A percentile compares a stretch with the other conserved stretches of the same genome.
Conservation (phyloP, 148 eudicot genomes). For the Hydrangea macrophylla region DNA sequence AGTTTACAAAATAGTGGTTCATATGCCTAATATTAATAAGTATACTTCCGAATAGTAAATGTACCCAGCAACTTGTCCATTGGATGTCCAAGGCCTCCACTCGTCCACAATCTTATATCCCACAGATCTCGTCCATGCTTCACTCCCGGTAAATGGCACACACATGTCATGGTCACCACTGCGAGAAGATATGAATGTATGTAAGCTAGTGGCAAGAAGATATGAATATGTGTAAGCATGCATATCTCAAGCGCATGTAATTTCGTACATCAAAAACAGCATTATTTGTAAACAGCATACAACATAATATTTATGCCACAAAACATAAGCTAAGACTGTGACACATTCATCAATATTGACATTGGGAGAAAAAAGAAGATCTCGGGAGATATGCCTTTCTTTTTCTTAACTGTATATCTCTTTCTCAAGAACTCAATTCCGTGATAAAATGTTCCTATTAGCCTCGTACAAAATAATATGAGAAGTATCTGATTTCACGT, state of each 20-base stretch:
- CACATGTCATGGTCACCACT: conserved; percentile 99
- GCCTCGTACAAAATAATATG: too few species aligned
- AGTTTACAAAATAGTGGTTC: too few species aligned
- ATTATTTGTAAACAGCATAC: background rate
- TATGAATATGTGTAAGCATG: background rate
- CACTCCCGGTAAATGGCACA: conserved; percentile 89
- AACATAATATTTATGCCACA: background rate
- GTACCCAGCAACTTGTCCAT: conserved; percentile 86
- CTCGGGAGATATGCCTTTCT: too few species aligned
- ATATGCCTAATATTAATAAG: too few species aligned
- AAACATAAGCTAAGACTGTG: background rate
- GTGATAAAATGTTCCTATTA: too few species aligned
- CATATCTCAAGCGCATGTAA: too few species aligned
- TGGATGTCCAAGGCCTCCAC: conserved; percentile 81
- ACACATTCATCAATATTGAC: background rate
- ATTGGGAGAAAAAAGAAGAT: too few species aligned
- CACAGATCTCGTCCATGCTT: conserved; percentile 92
- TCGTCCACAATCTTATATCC: conserved; percentile 76
- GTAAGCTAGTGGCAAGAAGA: too few species aligned
- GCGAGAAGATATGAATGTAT: conserved; percentile 15
- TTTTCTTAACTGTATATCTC: too few species aligned
- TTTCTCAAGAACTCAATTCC: too few species aligned
- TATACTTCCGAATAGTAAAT: background rate
- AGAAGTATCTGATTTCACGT: too few species aligned
- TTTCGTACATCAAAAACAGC: too few species aligned